A percentile compares a stretch with the other conserved stretches of the same genome.
phyloP scores from a whole-genome alignment of 352 stramenopile species.

The Phytophthora cryptogea region DNA sequence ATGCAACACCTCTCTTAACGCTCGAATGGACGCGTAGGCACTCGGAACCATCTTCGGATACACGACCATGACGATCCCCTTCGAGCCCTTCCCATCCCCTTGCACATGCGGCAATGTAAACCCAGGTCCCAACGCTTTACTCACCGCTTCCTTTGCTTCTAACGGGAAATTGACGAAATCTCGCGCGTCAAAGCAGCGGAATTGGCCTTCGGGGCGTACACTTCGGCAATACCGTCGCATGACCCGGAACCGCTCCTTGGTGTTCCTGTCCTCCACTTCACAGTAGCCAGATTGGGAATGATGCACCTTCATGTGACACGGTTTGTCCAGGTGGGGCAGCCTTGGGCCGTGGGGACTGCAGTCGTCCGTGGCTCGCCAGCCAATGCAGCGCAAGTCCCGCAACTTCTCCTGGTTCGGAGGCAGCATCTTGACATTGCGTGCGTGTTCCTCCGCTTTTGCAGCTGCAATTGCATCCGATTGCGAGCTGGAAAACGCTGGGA shows the following conservation, averaged over 20 bases:
- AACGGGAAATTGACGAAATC: slow-evolving; percentile 51
- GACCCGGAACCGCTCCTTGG: slow-evolving; percentile 42
- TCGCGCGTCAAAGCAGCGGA: slow-evolving; percentile 49
- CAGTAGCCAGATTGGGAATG: slow-evolving; percentile 48
- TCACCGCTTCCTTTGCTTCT: slow-evolving; percentile 23
- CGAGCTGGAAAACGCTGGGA: slow-evolving; percentile 1
- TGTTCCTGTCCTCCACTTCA: slow-evolving; percentile 35
- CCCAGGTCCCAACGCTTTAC: slow-evolving; percentile 9
- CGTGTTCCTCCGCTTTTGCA: slow-evolving; percentile 42
- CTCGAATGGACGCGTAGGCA: slow-evolving; percentile 43
- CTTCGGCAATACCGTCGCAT: slow-evolving; percentile 45
- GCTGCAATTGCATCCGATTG: slow-evolving; percentile 20
- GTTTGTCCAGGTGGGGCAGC: slow-evolving; percentile 25
- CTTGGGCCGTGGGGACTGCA: slow-evolving; percentile 37
- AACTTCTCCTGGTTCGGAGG: slow-evolving; percentile 16
- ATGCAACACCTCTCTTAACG: slow-evolving; percentile 33
- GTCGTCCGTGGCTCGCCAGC: slow-evolving; percentile 35
- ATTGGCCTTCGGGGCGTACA: slow-evolving; percentile 32
- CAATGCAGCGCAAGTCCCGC: slow-evolving; percentile 31
- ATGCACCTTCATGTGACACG: slow-evolving; percentile 28
- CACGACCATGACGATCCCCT: slow-evolving; percentile 62
- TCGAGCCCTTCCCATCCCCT: not conserved
- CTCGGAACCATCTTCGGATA: slow-evolving; percentile 60
- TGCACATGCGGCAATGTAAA: slow-evolving; percentile 24
- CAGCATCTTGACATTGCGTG: slow-evolving; percentile 43